Conservation (phyloP, 2,329 filamentous ascomycete species). For the Nothophoma quercina region DNA sequence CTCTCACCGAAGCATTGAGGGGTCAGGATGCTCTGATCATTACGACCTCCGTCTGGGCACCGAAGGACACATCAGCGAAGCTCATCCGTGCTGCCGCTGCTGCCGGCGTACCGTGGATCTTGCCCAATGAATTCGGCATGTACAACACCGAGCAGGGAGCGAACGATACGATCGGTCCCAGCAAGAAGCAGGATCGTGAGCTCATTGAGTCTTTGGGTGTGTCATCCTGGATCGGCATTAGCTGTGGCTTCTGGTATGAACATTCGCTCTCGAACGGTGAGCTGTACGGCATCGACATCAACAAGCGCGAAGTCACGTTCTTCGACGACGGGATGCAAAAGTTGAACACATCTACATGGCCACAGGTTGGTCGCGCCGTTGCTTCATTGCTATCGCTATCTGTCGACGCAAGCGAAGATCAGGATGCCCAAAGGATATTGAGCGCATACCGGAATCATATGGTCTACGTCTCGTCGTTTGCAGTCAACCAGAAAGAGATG, state of each 20-base stretch:
- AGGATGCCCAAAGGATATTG: constrained; percentile 23
- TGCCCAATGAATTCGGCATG: constrained; percentile 51
- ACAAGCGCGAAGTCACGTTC: constrained; percentile 38
- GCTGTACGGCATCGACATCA: constrained; percentile 48
- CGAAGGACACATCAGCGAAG: constrained; percentile 38
- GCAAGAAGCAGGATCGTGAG: constrained; percentile 19
- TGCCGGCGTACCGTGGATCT: constrained; percentile 49
- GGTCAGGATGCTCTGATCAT: constrained; percentile 52
- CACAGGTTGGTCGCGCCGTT: constrained; percentile 42
- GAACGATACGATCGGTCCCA: constrained; percentile 11
- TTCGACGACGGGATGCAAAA: constrained; percentile 40
- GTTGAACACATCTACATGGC: constrained; percentile 44
- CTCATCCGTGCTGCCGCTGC: constrained; percentile 47
- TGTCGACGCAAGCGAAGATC: constrained; percentile 22
- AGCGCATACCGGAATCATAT: constrained; percentile 40
- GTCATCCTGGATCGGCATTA: constrained; percentile 35
- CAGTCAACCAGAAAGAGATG: constrained; percentile 48
- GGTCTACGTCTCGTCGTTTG: constrained; percentile 48
- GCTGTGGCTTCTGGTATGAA: constrained; percentile 48
- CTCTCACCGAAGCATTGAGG: constrained; percentile 45
- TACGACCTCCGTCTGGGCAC: constrained; percentile 42
- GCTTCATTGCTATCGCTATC: constrained; percentile 45
- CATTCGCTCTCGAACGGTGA: constrained; percentile 39
- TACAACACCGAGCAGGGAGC: constrained; percentile 34
- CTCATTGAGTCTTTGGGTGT: constrained; percentile 33